Evolutionary conservation across 208 protist species (phyloP).

Genomic region (Wallacemonas sp.): DNA sequence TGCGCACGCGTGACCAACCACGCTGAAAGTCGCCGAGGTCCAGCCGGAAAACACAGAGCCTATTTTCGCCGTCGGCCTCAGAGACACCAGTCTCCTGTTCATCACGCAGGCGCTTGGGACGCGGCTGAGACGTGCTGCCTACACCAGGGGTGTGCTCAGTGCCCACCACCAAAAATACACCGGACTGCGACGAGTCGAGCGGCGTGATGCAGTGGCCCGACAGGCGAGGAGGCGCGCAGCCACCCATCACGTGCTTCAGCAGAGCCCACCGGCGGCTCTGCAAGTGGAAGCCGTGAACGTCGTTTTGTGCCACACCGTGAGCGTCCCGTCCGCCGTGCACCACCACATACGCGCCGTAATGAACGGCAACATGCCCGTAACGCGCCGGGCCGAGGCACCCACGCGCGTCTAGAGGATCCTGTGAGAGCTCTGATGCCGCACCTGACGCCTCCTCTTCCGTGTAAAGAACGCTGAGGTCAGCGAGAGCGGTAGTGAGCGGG

Average conservation of each 20-base stretch:
- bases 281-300: constrained; percentile 16
- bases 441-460: background rate
- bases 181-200: background rate
- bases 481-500: background rate
- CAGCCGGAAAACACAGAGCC: constrained; percentile 8
- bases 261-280: background rate
- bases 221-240: constrained; percentile 17
- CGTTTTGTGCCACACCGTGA: background rate
- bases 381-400: constrained; percentile 7
- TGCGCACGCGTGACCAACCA: background rate
- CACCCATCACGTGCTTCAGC: constrained; percentile 12
- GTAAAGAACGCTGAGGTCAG: too few species aligned
- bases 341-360: constrained; percentile 7
- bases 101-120: background rate
- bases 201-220: constrained; percentile 9
- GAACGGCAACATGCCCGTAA: constrained; percentile 13
- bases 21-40: constrained; percentile 8
- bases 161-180: constrained; percentile 8
- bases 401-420: background rate
- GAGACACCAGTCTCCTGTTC: too few species aligned
- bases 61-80: too few species aligned
- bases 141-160: background rate
- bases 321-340: constrained; percentile 17
- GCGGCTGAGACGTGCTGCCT: background rate
- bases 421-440: background rate